Evolutionary conservation across 176 grass and related monocot species (phyloP).

Genomic region (Carex cristatella): DNA sequence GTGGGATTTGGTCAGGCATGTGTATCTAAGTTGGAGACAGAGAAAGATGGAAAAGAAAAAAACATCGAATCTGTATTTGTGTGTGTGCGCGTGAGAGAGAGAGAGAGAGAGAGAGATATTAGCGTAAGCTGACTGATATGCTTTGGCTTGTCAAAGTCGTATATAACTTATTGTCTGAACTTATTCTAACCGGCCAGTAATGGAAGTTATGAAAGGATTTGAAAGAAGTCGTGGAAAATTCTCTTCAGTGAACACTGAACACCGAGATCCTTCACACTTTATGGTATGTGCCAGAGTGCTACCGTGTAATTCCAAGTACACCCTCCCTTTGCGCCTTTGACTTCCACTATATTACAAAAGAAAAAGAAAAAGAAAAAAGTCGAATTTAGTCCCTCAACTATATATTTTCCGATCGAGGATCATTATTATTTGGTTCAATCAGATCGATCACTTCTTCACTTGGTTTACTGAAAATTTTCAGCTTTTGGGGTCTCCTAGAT

Average conservation of each 20-base stretch:
- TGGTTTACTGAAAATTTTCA: neutral
- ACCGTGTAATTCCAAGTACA: neutral
- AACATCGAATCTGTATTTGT: neutral
- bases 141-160: neutral
- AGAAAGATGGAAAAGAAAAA: constrained; percentile 5
- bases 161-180: neutral
- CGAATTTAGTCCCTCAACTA: neutral
- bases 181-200: neutral
- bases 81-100: neutral
- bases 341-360: neutral
- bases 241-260: neutral
- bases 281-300: neutral
- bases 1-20: constrained; percentile 23
- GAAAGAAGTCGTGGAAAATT: constrained; percentile 1
- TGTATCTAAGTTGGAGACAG: constrained; percentile 21
- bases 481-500: too few relatives aligned
- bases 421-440: neutral
- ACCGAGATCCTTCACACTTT: neutral
- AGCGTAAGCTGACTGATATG: neutral
- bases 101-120: neutral
- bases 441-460: neutral
- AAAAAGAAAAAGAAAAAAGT: neutral
- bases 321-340: neutral
- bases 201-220: neutral
- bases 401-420: neutral